phyloP scores from a whole-genome alignment of 2,329 filamentous ascomycete genomes.

The Arthrobotrys musiformis region DNA sequence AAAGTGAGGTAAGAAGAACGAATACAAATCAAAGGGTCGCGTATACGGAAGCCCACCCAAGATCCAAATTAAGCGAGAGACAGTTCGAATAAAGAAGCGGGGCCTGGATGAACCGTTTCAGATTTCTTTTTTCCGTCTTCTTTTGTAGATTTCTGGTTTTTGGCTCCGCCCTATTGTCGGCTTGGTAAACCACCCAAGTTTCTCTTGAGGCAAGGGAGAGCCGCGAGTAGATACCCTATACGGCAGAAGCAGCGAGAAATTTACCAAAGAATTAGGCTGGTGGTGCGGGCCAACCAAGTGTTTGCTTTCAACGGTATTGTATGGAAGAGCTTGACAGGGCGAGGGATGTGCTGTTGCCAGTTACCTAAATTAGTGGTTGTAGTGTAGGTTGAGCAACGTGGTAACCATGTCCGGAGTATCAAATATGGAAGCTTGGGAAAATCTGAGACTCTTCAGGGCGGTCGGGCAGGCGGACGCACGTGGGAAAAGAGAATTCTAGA shows the following conservation, averaged over 20 bases:
- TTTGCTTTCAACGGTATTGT: background rate
- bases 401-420: conserved; percentile 19
- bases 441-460: background rate
- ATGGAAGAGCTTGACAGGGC: conserved; percentile 30
- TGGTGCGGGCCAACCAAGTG: conserved; percentile 14
- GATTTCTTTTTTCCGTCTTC: background rate
- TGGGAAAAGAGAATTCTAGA: background rate
- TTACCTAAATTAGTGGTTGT: conserved; percentile 38
- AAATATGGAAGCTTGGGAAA: conserved; percentile 32
- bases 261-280: conserved; percentile 12
- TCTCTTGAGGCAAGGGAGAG: background rate
- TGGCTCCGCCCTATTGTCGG: background rate
- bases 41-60: conserved; percentile 1
- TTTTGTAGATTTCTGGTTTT: background rate
- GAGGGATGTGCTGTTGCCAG: conserved; percentile 6
- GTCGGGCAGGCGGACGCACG: background rate
- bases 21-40: background rate
- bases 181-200: background rate
- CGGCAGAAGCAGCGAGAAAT: conserved; percentile 32
- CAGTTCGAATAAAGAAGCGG: background rate
- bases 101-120: conserved; percentile 15
- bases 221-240: conserved; percentile 25
- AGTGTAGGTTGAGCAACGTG: conserved; percentile 35
- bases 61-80: conserved; percentile 4
- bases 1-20: background rate